Conservation (phyloP, 352 stramenopile species). For the Phytophthora hybrid region DNA sequence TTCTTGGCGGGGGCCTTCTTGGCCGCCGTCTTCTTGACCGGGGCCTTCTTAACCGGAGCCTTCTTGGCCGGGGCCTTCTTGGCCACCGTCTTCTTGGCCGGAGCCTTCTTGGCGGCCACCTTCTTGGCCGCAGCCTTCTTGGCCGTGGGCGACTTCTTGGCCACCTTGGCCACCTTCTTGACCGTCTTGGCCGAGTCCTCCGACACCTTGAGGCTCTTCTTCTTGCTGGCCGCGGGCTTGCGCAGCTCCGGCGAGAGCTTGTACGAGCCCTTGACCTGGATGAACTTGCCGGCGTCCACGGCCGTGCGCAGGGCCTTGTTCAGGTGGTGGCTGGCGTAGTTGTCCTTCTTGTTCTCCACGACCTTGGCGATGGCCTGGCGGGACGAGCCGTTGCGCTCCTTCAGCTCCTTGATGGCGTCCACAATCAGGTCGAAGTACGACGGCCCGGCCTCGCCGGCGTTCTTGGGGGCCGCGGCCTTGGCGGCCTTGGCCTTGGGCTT, state of each 20-base stretch:
- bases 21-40: conserved; percentile 47
- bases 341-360: conserved; percentile 86
- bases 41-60: conserved; percentile 56
- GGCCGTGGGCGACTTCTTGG: conserved; percentile 56
- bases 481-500: conserved; percentile 50
- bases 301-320: conserved; percentile 92
- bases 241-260: conserved; percentile 77
- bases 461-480: conserved; percentile 47
- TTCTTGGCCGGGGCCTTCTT: conserved; percentile 55
- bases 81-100: conserved; percentile 72
- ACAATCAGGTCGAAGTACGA: conserved; percentile 93
- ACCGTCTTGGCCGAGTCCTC: conserved; percentile 50
- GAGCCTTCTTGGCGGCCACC: conserved; percentile 65
- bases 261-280: conserved; percentile 89
- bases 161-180: conserved; percentile 60
- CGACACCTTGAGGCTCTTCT: conserved; percentile 74
- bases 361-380: conserved; percentile 92
- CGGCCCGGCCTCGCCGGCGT: conserved; percentile 51
- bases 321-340: conserved; percentile 84
- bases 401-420: conserved; percentile 90
- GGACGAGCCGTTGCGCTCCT: conserved; percentile 94
- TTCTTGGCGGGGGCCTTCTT: conserved; percentile 65
- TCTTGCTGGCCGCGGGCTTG: conserved; percentile 68
- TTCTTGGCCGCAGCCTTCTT: conserved; percentile 83
- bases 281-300: conserved; percentile 88